A percentile compares a stretch with the other conserved stretches of the same genome.
These are phyloP conservation scores for Lumnitzera littorea DNA, from an alignment of 345 rosid species.

Conservation along the genomic window DNA sequence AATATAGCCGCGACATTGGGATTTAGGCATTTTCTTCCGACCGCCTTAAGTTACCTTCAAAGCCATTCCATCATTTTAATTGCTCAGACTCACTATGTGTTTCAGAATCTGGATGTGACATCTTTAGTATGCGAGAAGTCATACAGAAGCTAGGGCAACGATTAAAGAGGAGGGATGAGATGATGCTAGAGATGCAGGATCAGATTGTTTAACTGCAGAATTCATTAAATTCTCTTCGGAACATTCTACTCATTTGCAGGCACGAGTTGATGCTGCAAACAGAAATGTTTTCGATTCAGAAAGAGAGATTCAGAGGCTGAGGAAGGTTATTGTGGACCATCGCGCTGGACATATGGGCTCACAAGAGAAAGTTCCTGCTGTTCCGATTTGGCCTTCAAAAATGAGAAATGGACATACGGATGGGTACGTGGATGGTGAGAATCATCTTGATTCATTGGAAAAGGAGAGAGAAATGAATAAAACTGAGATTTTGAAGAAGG, in stretches of 20 bases:
- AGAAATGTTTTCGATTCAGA: constrained; percentile 71
- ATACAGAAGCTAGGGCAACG: constrained; percentile 91
- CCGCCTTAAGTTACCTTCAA: constrained; percentile 67
- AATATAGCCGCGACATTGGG: constrained; percentile 59
- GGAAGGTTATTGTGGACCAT: constrained; percentile 90
- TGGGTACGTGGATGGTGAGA: constrained; percentile 42
- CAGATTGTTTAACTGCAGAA: constrained; percentile 69
- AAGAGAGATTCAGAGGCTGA: constrained; percentile 77
- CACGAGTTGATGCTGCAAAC: constrained; percentile 68
- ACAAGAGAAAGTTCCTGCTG: constrained; percentile 30
- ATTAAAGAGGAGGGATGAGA: constrained; percentile 85
- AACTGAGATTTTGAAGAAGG: constrained; percentile 69
- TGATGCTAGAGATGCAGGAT: constrained; percentile 96
- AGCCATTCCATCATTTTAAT: constrained; percentile 64
- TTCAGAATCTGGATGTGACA: constrained; percentile 93
- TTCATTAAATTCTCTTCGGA: constrained; percentile 50
- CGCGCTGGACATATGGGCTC: constrained; percentile 35
- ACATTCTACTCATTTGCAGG: constrained; percentile 58
- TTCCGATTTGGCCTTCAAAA: constrained; percentile 39
- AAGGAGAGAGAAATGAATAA: constrained; percentile 49
- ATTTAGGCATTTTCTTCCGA: constrained; percentile 80
- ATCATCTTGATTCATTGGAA: constrained; percentile 25
- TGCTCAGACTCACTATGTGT: constrained; percentile 94
- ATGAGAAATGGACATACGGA: constrained; percentile 47
- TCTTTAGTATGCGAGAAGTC: constrained; percentile 87